These are phyloP conservation scores for Blumeria hordei DNA, from an alignment of 2,329 filamentous ascomycete species.

Conservation along the genomic window DNA sequence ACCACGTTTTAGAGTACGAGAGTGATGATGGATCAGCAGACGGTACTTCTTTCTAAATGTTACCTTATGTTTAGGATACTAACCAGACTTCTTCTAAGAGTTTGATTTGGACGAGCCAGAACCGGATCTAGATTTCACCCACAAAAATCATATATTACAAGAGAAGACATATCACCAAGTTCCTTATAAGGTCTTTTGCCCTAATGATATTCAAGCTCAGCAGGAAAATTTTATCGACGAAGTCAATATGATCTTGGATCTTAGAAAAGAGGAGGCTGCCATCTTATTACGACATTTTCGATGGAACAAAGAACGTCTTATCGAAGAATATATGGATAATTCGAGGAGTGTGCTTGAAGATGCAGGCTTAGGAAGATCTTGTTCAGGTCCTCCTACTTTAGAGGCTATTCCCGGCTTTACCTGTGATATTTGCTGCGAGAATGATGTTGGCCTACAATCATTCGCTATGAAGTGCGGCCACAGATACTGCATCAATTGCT, in stretches of 20 bases:
- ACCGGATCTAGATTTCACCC: slow-evolving; percentile 21
- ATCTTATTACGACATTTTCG: slow-evolving; percentile 73
- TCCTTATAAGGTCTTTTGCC: slow-evolving; percentile 59
- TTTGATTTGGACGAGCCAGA: slow-evolving; percentile 25
- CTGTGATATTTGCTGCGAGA: slow-evolving; percentile 94
- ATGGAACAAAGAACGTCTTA: slow-evolving; percentile 90
- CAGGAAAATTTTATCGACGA: slow-evolving; percentile 74
- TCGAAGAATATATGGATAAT: slow-evolving; percentile 90
- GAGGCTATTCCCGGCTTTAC: slow-evolving; percentile 51
- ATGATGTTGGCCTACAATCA: slow-evolving; percentile 48
- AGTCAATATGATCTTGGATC: slow-evolving; percentile 73
- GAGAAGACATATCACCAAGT: slow-evolving; percentile 62
- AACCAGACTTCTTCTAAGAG: slow-evolving; percentile 7
- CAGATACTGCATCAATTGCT: slow-evolving; percentile 81
- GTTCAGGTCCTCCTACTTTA: slow-evolving; percentile 38
- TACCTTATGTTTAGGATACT: background rate
- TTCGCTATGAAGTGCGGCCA: slow-evolving; percentile 94
- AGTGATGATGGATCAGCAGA: slow-evolving; percentile 38
- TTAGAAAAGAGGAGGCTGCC: slow-evolving; percentile 70
- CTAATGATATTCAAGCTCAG: slow-evolving; percentile 58
- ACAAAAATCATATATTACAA: slow-evolving; percentile 44
- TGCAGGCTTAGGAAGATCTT: slow-evolving; percentile 51
- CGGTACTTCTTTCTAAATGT: slow-evolving; percentile 8
- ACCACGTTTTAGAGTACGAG: slow-evolving; percentile 48
- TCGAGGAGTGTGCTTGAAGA: slow-evolving; percentile 58